These are phyloP conservation scores for Coniophora puteana DNA, from an alignment of 1,284 basidiomycete genomes.

Conservation along the genomic window DNA sequence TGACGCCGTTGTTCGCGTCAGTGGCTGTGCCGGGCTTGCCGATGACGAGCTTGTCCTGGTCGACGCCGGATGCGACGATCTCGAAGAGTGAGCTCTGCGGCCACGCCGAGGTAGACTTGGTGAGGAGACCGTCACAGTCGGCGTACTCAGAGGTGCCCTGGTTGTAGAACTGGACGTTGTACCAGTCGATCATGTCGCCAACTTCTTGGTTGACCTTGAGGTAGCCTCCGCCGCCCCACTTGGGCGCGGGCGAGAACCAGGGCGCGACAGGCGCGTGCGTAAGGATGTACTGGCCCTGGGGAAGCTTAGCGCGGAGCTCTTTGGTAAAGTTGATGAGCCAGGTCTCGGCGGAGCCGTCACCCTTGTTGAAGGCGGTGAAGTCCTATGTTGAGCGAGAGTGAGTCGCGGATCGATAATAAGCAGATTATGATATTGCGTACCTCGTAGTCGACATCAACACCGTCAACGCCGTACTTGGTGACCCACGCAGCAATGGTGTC, in stretches of 20 bases:
- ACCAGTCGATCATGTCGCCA: slow-evolving; percentile 49
- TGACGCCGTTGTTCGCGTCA: slow-evolving; percentile 59
- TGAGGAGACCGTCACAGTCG: slow-evolving; percentile 42
- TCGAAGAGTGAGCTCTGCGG: slow-evolving; percentile 52
- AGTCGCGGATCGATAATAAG: neutral
- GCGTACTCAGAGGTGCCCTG: neutral
- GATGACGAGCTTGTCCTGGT: slow-evolving; percentile 50
- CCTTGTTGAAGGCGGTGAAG: slow-evolving; percentile 37
- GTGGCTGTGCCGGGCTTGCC: slow-evolving; percentile 55
- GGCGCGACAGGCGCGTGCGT: slow-evolving; percentile 30
- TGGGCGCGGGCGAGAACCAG: slow-evolving; percentile 12
- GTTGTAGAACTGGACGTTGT: neutral
- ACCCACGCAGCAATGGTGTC: slow-evolving; percentile 43
- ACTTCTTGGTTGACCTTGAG: slow-evolving; percentile 48
- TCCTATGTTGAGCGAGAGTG: slow-evolving; percentile 27
- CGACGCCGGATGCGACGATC: slow-evolving; percentile 53
- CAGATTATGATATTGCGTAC: slow-evolving; percentile 16
- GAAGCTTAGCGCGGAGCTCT: slow-evolving; percentile 23
- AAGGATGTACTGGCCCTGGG: slow-evolving; percentile 26
- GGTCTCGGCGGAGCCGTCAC: slow-evolving; percentile 32
- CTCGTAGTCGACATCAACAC: slow-evolving; percentile 51
- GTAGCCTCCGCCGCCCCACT: slow-evolving; percentile 41
- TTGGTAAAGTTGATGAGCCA: slow-evolving; percentile 40
- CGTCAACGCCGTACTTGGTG: slow-evolving; percentile 43
- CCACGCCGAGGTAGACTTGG: slow-evolving; percentile 35